These are phyloP conservation scores for Tylopilus sp. DNA, from an alignment of 1,284 basidiomycete genomes.

Conservation along the genomic window DNA sequence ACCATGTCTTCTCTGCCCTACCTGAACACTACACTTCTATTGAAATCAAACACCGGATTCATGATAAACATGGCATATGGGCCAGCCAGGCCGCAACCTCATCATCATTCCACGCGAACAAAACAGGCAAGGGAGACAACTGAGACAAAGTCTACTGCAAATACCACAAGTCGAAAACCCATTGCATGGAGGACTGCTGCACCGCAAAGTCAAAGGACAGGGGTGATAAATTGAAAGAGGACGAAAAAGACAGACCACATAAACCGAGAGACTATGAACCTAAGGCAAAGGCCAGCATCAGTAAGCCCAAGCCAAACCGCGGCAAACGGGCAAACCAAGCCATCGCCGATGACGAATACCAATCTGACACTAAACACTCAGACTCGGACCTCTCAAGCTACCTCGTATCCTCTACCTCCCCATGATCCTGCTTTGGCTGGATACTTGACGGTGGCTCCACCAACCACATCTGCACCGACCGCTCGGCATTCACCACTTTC, in stretches of 20 bases:
- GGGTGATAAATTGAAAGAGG: neutral
- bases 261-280: neutral
- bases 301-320: neutral
- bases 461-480: conserved; percentile 15
- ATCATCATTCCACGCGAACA: neutral
- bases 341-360: neutral
- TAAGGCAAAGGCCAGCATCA: too few relatives aligned
- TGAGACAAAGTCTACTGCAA: neutral
- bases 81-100: neutral
- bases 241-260: too few relatives aligned
- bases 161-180: neutral
- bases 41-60: conserved; percentile 8
- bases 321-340: neutral
- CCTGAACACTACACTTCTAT: conserved; percentile 7
- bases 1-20: conserved; percentile 17
- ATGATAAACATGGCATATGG: neutral
- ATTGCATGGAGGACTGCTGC: neutral
- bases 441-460: too few relatives aligned
- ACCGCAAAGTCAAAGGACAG: neutral
- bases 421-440: neutral
- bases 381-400: neutral
- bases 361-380: neutral
- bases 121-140: neutral
- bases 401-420: neutral
- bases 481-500: conserved; percentile 20